Evolutionary conservation across 768 basidiomycete species (phyloP).

Genomic region (Chalciporus piperatus): DNA sequence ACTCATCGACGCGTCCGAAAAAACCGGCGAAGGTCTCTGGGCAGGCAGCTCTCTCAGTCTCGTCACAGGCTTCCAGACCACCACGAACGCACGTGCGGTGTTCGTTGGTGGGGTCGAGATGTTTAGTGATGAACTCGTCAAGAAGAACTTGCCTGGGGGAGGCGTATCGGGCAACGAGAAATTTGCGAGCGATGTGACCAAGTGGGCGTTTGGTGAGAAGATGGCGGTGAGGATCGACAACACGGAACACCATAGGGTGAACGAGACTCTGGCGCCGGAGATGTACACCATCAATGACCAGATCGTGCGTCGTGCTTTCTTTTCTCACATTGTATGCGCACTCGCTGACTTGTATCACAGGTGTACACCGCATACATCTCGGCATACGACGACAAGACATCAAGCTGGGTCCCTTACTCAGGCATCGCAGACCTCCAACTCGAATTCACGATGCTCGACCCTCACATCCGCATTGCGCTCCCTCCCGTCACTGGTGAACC

Average conservation of each 20-base stretch:
- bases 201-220: slow-evolving; percentile 91
- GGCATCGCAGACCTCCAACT: slow-evolving; percentile 80
- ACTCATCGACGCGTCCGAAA: slow-evolving; percentile 68
- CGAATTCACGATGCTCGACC: slow-evolving; percentile 99
- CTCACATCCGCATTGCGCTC: slow-evolving; percentile 84
- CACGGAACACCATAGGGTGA: slow-evolving; percentile 68
- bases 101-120: slow-evolving; percentile 81
- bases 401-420: slow-evolving; percentile 70
- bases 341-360: slow-evolving; percentile 37
- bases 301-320: slow-evolving; percentile 48
- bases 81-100: slow-evolving; percentile 69
- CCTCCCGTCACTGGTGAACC: slow-evolving; percentile 51
- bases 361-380: slow-evolving; percentile 75
- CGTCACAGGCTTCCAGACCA: slow-evolving; percentile 88
- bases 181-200: slow-evolving; percentile 70
- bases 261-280: slow-evolving; percentile 58
- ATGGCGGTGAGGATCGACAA: slow-evolving; percentile 76
- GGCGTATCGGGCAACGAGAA: slow-evolving; percentile 70
- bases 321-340: neutral
- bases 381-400: slow-evolving; percentile 52
- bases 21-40: slow-evolving; percentile 77
- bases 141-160: slow-evolving; percentile 59
- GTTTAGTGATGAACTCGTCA: slow-evolving; percentile 73
- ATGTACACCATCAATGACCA: slow-evolving; percentile 86
- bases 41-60: slow-evolving; percentile 75